These are phyloP conservation scores for Didymella arachidicola DNA, from an alignment of 2,329 filamentous ascomycete genomes.

Conservation along the genomic window DNA sequence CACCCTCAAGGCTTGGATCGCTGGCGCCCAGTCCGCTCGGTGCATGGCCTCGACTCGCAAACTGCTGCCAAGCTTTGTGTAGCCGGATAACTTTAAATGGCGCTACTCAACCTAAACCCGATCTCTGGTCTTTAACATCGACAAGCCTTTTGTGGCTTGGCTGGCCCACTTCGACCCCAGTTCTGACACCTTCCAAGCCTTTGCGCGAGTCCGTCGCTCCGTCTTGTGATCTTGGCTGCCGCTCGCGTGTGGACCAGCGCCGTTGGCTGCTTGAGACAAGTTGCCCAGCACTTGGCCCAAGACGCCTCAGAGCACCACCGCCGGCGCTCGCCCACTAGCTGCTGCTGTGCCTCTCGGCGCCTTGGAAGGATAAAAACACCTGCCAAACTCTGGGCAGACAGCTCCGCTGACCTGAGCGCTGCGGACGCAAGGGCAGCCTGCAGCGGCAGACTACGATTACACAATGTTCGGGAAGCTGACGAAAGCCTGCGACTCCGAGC, in stretches of 20 bases:
- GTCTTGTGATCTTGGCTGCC: slow-evolving; percentile 40
- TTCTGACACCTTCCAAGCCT: slow-evolving; percentile 41
- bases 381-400: slow-evolving; percentile 12
- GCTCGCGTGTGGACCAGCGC: slow-evolving; percentile 18
- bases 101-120: slow-evolving; percentile 45
- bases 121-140: slow-evolving; percentile 45
- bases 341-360: slow-evolving; percentile 27
- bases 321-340: slow-evolving; percentile 18
- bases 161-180: slow-evolving; percentile 22
- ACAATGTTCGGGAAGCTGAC: slow-evolving; percentile 14
- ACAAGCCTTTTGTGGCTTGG: slow-evolving; percentile 48
- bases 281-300: slow-evolving; percentile 38
- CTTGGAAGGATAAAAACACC: slow-evolving; percentile 29
- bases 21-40: slow-evolving; percentile 34
- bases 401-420: slow-evolving; percentile 24
- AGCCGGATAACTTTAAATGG: slow-evolving; percentile 33
- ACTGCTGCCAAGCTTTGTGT: slow-evolving; percentile 37
- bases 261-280: slow-evolving; percentile 27
- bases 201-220: slow-evolving; percentile 31
- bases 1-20: slow-evolving; percentile 18
- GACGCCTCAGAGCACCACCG: slow-evolving; percentile 23
- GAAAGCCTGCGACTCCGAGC: slow-evolving; percentile 6
- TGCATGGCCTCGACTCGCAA: slow-evolving; percentile 12
- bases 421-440: slow-evolving; percentile 2
- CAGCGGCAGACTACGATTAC: slow-evolving; percentile 8